phyloP scores from a whole-genome alignment of 345 rosid genomes.

The Mallotus nudiflorus region DNA sequence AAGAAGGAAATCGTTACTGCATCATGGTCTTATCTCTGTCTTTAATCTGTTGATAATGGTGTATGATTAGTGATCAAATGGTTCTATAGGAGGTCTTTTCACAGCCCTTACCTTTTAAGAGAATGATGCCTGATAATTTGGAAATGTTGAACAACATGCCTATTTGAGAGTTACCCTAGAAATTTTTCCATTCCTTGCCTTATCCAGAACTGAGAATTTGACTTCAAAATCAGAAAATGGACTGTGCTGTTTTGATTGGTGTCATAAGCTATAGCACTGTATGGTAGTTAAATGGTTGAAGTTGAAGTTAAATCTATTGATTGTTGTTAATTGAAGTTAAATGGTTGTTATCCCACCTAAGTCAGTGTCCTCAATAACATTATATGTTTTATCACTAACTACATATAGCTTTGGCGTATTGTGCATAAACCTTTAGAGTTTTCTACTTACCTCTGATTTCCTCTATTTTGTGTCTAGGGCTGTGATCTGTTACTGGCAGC shows the following conservation, averaged over 20 bases:
- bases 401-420: not conserved
- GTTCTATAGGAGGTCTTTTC: too few species aligned
- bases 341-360: too few species aligned
- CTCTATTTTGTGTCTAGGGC: slow-evolving; percentile 34
- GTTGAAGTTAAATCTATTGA: not conserved
- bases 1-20: not conserved
- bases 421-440: not conserved
- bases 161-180: not conserved
- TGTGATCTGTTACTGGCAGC: slow-evolving; percentile 28
- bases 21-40: slow-evolving; percentile 20
- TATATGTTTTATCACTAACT: too few species aligned
- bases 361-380: too few species aligned
- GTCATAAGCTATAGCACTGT: not conserved
- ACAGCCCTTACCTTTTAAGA: slow-evolving; percentile 9
- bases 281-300: too few species aligned
- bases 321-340: not conserved
- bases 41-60: slow-evolving; percentile 42
- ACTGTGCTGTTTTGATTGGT: not conserved
- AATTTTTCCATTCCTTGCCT: too few species aligned
- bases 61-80: too few species aligned
- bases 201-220: slow-evolving; percentile 1
- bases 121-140: slow-evolving; percentile 11
- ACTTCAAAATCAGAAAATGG: not conserved
- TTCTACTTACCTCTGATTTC: slow-evolving; percentile 17
- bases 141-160: slow-evolving; percentile 15